A percentile compares a stretch with the other conserved stretches of the same genome.
Evolutionary conservation across 176 grass and related monocot species (phyloP).

Genomic region (Cymbopogon citratus): DNA sequence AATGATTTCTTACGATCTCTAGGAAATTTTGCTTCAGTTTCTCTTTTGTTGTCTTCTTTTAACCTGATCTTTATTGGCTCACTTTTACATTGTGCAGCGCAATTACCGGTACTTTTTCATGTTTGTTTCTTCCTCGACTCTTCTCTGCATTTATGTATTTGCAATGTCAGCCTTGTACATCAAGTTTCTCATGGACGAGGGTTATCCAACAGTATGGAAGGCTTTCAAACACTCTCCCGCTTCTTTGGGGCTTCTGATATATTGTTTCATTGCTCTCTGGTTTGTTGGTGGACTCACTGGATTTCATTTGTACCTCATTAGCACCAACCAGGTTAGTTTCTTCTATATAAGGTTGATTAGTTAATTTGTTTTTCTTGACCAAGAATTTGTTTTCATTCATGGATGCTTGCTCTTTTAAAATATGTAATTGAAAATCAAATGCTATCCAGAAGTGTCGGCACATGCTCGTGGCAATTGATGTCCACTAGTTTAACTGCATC

Average conservation of each 20-base stretch:
- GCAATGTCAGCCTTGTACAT: conserved; percentile 88
- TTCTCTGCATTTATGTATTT: conserved; percentile 97
- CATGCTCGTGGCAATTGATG: conserved; percentile 12
- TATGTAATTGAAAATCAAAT: not conserved
- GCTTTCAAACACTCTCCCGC: conserved; percentile 85
- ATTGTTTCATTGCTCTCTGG: conserved; percentile 91
- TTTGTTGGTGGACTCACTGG: conserved; percentile 97
- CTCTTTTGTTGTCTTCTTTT: not conserved
- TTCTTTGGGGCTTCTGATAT: conserved; percentile 81
- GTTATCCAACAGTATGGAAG: conserved; percentile 96
- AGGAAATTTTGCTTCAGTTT: conserved; percentile 7
- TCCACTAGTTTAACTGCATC: not conserved
- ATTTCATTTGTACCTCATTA: conserved; percentile 93
- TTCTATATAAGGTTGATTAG: not conserved
- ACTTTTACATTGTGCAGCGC: conserved; percentile 59
- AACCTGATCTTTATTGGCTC: conserved; percentile 25
- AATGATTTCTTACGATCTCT: conserved; percentile 2
- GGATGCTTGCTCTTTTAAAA: not conserved
- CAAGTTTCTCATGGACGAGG: conserved; percentile 80
- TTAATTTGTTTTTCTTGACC: not conserved
- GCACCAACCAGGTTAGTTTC: conserved; percentile 80
- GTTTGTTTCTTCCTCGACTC: conserved; percentile 85
- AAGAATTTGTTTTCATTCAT: not conserved
- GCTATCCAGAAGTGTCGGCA: not conserved
- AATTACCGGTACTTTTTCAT: conserved; percentile 97